Evolutionary conservation across 148 eudicot species (phyloP), one percentile per base, ranked within the genome.

Genomic region (Heliamphora exappendiculata): DNA sequence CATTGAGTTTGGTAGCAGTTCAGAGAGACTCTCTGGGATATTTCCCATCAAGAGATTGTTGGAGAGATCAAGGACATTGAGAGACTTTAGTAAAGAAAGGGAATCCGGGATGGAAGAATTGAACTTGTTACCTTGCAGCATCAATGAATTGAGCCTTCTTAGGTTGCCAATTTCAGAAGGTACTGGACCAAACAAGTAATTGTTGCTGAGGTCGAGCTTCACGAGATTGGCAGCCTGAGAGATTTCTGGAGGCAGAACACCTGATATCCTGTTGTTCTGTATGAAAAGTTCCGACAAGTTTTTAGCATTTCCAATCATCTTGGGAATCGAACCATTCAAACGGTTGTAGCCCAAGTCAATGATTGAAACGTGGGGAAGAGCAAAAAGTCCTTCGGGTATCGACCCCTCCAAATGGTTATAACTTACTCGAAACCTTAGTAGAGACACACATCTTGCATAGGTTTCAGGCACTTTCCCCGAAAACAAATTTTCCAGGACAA

Each of bases 11-110:
- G 98, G 94, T 22, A 89, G 85, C 80, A 94, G 71, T 22, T 80
- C 73, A 66, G 76, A 66, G 45, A 94, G 88, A 73, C 83, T 85
- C 29, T 85, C 80, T 3, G 98, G 98, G 75, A 94, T 82, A 4
- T 75, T 62, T 16, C 98, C 98, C 17, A 72, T 85, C 78, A 94
- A 83, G 28, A 76, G 83, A 50, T 93, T 94, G 68, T 78, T 87
- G 70, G 98, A 88, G 45, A 94, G 87, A 75, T 94, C 97, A 67
- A 94, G 96, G 65, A 88, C 84, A 81, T 94, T 92, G 22, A 92
- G 88, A 33, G 84, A 86, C 70, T 76, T 86, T 17, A 92, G 80
- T 22, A 82, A 80, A 74, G 97, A 78, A 29, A 94, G 87, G 26
- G 94, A 86, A 12, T 86, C 72, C 5, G 96, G 98, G 47, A 93